Conservation (phyloP, 768 basidiomycete genomes). For the Naganishia kalamii region DNA sequence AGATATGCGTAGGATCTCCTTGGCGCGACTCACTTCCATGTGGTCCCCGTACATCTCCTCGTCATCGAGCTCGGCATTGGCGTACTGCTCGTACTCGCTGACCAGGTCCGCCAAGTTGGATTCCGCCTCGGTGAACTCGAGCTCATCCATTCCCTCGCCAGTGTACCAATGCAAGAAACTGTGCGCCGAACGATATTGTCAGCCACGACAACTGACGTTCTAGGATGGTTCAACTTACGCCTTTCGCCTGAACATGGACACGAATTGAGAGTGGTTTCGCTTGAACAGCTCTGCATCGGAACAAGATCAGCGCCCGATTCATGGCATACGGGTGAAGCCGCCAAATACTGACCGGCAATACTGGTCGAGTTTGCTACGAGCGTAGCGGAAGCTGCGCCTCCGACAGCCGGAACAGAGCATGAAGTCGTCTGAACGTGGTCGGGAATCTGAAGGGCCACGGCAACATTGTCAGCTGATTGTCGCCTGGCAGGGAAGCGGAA, state of each 20-base stretch:
- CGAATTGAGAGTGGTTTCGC: slow-evolving; percentile 38
- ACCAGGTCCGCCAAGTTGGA: slow-evolving; percentile 38
- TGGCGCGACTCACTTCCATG: slow-evolving; percentile 6
- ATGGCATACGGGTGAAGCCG: no score
- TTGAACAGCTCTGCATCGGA: slow-evolving; percentile 37
- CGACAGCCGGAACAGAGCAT: slow-evolving; percentile 36
- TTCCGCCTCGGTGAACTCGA: slow-evolving; percentile 43
- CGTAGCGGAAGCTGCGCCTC: slow-evolving; percentile 36
- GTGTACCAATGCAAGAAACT: slow-evolving; percentile 32
- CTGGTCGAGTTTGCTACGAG: slow-evolving; percentile 41
- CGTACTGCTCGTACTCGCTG: slow-evolving; percentile 40
- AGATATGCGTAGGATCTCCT: no score
- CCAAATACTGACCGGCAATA: slow-evolving; percentile 28
- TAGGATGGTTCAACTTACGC: slow-evolving; percentile 24
- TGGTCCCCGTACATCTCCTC: slow-evolving; percentile 18
- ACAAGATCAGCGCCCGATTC: neutral
- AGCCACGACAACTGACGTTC: neutral
- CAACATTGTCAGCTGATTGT: neutral
- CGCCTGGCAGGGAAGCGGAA: neutral
- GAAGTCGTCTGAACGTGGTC: slow-evolving; percentile 37
- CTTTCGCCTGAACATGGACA: slow-evolving; percentile 34
- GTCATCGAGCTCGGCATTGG: slow-evolving; percentile 32
- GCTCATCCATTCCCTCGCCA: slow-evolving; percentile 41
- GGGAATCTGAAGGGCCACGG: slow-evolving; percentile 31
- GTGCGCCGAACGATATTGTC: neutral